Base-by-base conservation (phyloP, 23 red algal genomes). In the Chondrus crispus region DNA sequence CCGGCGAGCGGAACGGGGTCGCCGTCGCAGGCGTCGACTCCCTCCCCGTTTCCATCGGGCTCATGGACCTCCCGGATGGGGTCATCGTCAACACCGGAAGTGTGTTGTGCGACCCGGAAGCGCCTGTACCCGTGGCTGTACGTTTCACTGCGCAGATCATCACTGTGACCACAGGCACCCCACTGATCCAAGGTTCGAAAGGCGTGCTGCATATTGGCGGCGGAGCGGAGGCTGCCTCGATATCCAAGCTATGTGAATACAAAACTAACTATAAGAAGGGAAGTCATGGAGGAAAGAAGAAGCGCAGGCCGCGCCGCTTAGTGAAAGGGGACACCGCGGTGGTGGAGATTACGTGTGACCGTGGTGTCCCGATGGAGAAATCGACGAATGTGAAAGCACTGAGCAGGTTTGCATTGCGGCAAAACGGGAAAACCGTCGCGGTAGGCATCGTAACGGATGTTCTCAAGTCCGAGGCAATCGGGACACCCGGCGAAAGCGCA, bases 361-460 rank as follows among this genome's bases (percentile, higher is more conserved):
- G 91, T 13, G 78, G 78, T 16, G 80, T 94, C 5, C 62, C 79
- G 47, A 85, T 94, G 80, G 91, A 94, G 22, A 84, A 70, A 26
- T 46, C 75, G 18, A 30, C 44, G 2, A 81, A 94, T 14, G 91
- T 75, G 11, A 87, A 82, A 52, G 79, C 45, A 9, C 71, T 94
- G 5, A 71, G 91, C 29, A 72, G 91, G 18, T 88, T 94, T 79
- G 85, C 85, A 18, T 81, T 94, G 20, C 40, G 91, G 32, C 75
- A 85, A 82, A 57, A 58, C 20, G 91, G 91, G 3, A 38, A 49
- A 11, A 94, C 91, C 14, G 62, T 87, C n/a, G 91, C 91, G 16
- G 91, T 85, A 13, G 91, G 91, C 10, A 45, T 94, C 52, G 82
- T 94, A 62, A 38, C 54, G 39, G 80, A 94, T 39, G 64, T 94